These are phyloP conservation scores for Globisporangium viniferum DNA, from an alignment of 352 stramenopile species.

Conservation along the genomic window DNA sequence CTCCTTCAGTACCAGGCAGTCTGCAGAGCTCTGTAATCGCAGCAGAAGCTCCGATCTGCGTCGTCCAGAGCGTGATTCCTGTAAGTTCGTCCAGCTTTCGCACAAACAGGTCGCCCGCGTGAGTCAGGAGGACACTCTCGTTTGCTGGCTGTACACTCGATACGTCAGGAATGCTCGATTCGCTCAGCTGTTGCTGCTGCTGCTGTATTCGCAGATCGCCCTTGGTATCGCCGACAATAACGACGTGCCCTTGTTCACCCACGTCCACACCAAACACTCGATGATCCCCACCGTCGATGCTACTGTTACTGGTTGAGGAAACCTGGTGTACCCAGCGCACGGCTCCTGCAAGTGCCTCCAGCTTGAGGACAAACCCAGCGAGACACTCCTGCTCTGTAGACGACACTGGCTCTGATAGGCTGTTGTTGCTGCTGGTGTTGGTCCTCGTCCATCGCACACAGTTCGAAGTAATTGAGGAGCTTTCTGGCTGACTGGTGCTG, in stretches of 20 bases:
- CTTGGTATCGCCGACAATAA: conserved; percentile 27
- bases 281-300: neutral
- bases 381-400: neutral
- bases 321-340: conserved; percentile 14
- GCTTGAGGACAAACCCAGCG: conserved; percentile 21
- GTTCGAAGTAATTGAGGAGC: conserved; percentile 1
- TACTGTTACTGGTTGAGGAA: neutral
- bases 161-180: neutral
- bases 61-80: conserved; percentile 22
- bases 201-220: conserved; percentile 11
- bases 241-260: conserved; percentile 1
- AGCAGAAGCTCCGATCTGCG: conserved; percentile 2
- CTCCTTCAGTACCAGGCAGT: neutral
- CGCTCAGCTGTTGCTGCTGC: neutral
- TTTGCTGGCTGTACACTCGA: neutral
- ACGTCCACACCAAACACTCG: conserved; percentile 26
- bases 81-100: conserved; percentile 14
- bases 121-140: neutral
- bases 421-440: neutral
- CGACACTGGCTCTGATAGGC: neutral
- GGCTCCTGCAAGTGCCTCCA: conserved; percentile 9
- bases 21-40: conserved; percentile 3
- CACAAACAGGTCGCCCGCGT: conserved; percentile 26
- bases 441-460: neutral
- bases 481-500: neutral